Base-by-base conservation (phyloP, 2,329 filamentous ascomycete species). In the Domatiomyces globalis region DNA sequence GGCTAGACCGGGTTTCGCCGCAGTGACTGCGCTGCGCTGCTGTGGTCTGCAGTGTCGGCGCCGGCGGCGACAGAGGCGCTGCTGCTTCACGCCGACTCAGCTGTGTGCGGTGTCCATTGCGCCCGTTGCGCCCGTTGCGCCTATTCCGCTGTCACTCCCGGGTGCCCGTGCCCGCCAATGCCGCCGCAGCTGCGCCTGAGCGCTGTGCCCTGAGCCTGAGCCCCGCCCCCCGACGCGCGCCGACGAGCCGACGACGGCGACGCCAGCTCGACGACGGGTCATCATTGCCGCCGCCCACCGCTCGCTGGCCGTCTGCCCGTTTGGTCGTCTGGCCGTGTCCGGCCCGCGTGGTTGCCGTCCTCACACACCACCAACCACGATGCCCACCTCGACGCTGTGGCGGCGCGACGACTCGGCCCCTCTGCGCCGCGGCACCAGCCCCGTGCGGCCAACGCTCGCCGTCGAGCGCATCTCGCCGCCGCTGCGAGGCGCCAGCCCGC, bases 361-460 rank as follows among this genome's bases (percentile, higher is more conserved):
- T 46, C 39, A 39, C 46, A n/a, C 43, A 15, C 52, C 48, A 17
- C 49, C 50, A 49, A 43, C 29, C 45, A 51, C 39, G 36, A 60
- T 60, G 58, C 57, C 57, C 46, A 59, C 58, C 19, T 56, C 58
- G 18, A 60, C 58, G 22, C 19, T 53, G 44, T 60, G 58, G 58
- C 57, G 58, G 12, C 55, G 52, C 29, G 50, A 51, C 43, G 22
- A 48, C 29, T 50, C 55, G 17, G 50, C 29, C 42, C 18, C 44
- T 33, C 49, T 47, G 1, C 50, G 39, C 33, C 52, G 57, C 36
- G 54, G 50, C 29, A 46, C 43, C 44, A 59, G 54, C 44, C 58
- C 58, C 45, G 45, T 49, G 15, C 58, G 56, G 18, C 58, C 57
- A 9, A 39, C 45, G 2, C 47, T 43, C 20, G 53, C 57, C 19